These are phyloP conservation scores for Oryza rufipogon DNA, from an alignment of 176 grass and related monocot genomes.

Conservation along the genomic window DNA sequence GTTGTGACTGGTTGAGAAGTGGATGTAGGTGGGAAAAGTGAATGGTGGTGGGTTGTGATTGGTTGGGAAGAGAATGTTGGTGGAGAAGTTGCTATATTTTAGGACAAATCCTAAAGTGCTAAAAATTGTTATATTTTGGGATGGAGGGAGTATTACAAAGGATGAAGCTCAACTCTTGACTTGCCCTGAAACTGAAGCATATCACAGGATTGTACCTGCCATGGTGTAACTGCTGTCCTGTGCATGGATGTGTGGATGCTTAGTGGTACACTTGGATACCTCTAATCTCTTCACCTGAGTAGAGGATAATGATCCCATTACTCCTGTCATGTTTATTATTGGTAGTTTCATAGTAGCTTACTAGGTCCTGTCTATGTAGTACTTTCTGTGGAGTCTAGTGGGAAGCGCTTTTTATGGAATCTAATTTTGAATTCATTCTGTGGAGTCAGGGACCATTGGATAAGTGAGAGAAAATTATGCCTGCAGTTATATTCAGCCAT, in stretches of 20 bases:
- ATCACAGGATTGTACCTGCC: neutral
- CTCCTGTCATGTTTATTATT: neutral
- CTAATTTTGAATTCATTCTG: neutral
- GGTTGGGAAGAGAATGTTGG: too few relatives aligned
- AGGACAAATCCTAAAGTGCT: too few relatives aligned
- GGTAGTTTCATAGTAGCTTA: neutral
- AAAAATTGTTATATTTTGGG: too few relatives aligned
- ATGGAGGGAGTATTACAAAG: neutral
- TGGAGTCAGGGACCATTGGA: constrained; percentile 9
- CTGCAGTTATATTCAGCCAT: neutral
- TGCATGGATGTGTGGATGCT: neutral
- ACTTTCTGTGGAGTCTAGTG: neutral
- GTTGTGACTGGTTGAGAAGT: too few relatives aligned
- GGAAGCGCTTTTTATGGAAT: neutral
- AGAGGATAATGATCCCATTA: neutral
- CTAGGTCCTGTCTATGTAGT: neutral
- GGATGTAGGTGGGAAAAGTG: too few relatives aligned
- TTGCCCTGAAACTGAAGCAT: neutral
- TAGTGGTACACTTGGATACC: neutral
- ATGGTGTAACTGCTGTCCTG: neutral
- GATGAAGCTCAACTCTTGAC: neutral
- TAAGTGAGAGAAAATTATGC: constrained; percentile 32
- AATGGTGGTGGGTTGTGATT: too few relatives aligned
- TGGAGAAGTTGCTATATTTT: too few relatives aligned
- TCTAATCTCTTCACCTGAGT: neutral